Conservation (phyloP, 768 basidiomycete genomes). For the Strobilomyces echinocephalus region DNA sequence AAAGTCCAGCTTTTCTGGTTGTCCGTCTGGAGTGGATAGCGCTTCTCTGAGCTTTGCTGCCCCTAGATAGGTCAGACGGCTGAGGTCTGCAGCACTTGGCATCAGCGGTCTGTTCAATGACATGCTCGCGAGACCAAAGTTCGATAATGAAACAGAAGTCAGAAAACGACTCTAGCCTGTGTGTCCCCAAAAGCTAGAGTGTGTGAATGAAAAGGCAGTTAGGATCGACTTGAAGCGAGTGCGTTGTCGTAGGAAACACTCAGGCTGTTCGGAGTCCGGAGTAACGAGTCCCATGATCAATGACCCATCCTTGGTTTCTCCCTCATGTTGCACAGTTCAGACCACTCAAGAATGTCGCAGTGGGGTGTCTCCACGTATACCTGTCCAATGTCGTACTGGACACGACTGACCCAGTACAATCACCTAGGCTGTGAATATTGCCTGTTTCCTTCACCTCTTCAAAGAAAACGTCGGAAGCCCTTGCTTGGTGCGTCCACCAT, state of each 20-base stretch:
- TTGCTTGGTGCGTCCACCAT: conserved; percentile 40
- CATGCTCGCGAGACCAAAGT: conserved; percentile 6
- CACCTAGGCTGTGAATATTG: conserved; percentile 51
- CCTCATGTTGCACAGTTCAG: conserved; percentile 6
- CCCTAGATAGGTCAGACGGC: conserved; percentile 24
- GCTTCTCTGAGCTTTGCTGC: conserved; percentile 28
- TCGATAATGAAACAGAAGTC: neutral
- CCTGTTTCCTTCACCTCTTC: conserved; percentile 59
- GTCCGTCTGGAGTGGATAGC: conserved; percentile 24
- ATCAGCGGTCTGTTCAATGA: conserved; percentile 14
- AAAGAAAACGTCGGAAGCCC: conserved; percentile 55
- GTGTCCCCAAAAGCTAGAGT: neutral
- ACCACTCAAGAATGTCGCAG: conserved; percentile 19
- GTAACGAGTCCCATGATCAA: neutral
- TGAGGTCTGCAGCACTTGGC: conserved; percentile 25
- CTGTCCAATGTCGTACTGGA: neutral
- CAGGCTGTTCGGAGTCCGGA: too few species aligned
- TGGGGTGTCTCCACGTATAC: conserved; percentile 28
- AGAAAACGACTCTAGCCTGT: neutral
- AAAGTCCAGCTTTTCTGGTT: conserved; percentile 28
- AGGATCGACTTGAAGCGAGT: neutral
- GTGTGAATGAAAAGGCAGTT: too few species aligned
- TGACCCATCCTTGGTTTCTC: conserved; percentile 17
- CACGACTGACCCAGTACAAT: conserved; percentile 1
- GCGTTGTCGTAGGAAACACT: neutral